Conservation (phyloP, 2,329 filamentous ascomycete genomes). For the Aspergillus intermedius region DNA sequence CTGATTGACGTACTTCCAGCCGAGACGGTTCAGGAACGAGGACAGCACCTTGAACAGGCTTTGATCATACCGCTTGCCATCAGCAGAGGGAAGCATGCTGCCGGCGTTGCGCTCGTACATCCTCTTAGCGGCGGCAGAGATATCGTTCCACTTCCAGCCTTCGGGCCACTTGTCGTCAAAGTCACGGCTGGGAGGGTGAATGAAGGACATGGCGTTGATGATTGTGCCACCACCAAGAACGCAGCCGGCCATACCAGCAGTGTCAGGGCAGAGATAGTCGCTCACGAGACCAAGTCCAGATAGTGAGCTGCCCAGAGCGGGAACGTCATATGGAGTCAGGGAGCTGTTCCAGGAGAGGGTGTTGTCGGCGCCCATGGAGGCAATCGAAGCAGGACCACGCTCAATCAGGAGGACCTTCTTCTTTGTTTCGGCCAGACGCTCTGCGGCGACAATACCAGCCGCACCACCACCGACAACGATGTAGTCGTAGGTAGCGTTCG, state of each 20-base stretch:
- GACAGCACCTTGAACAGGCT: conserved; percentile 58
- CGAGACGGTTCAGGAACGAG: conserved; percentile 50
- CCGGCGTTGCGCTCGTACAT: conserved; percentile 65
- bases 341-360: conserved; percentile 14
- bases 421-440: conserved; percentile 12
- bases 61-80: conserved; percentile 59
- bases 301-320: conserved; percentile 11
- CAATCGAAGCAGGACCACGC: conserved; percentile 11
- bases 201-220: conserved; percentile 14
- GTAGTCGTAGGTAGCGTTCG: conserved; percentile 16
- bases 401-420: conserved; percentile 16
- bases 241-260: conserved; percentile 13
- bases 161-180: conserved; percentile 66
- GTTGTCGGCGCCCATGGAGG: conserved; percentile 9
- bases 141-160: conserved; percentile 62
- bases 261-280: conserved; percentile 15
- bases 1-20: conserved; percentile 57
- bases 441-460: conserved; percentile 15
- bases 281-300: conserved; percentile 7
- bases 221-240: conserved; percentile 14
- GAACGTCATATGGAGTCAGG: conserved; percentile 12
- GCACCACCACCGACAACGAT: conserved; percentile 17
- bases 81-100: conserved; percentile 58
- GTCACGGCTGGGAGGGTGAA: conserved; percentile 50
- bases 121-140: conserved; percentile 52